Percentiles rank a stretch among this genome's conserved stretches.
Evolutionary conservation across 2,329 filamentous ascomycete genomes (phyloP).

Genomic region (Zarea fungicola): DNA sequence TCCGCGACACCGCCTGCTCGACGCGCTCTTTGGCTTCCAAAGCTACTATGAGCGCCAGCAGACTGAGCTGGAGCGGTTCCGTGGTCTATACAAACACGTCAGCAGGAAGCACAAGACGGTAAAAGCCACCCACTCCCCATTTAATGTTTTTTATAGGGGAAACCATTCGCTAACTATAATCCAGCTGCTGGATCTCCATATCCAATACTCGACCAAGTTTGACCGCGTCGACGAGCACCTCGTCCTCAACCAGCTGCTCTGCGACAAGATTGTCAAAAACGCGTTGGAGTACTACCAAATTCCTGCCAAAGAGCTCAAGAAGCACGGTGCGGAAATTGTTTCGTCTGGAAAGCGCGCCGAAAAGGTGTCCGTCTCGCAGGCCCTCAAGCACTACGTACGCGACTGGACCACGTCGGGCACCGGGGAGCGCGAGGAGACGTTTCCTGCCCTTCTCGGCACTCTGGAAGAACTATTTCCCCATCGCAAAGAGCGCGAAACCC

Average conservation of each 20-base stretch:
- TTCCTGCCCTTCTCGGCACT: conserved; percentile 32
- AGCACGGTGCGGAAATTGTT: conserved; percentile 34
- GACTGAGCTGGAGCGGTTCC: conserved; percentile 31
- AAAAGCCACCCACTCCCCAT: no score
- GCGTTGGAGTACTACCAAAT: conserved; percentile 44
- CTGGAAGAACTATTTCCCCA: conserved; percentile 29
- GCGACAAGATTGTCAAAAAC: conserved; percentile 38
- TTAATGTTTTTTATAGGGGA: no score
- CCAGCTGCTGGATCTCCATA: conserved; percentile 48
- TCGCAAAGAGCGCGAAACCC: neutral
- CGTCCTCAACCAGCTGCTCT: conserved; percentile 39
- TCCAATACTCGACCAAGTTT: conserved; percentile 53
- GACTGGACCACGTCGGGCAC: conserved; percentile 49
- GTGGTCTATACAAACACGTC: conserved; percentile 31
- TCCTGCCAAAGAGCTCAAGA: conserved; percentile 36
- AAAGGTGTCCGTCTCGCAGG: conserved; percentile 44
- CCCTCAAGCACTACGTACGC: conserved; percentile 52
- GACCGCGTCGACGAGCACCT: conserved; percentile 37
- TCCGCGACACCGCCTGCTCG: conserved; percentile 34
- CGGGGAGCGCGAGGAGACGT: conserved; percentile 39
- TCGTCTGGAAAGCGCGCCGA: conserved; percentile 36
- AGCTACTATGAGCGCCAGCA: conserved; percentile 30
- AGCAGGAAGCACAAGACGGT: conserved; percentile 30
- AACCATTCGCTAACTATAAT: neutral
- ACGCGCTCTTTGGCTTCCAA: conserved; percentile 33